phyloP scores from a whole-genome alignment of 1,284 basidiomycete genomes.

The Grifola frondosa region DNA sequence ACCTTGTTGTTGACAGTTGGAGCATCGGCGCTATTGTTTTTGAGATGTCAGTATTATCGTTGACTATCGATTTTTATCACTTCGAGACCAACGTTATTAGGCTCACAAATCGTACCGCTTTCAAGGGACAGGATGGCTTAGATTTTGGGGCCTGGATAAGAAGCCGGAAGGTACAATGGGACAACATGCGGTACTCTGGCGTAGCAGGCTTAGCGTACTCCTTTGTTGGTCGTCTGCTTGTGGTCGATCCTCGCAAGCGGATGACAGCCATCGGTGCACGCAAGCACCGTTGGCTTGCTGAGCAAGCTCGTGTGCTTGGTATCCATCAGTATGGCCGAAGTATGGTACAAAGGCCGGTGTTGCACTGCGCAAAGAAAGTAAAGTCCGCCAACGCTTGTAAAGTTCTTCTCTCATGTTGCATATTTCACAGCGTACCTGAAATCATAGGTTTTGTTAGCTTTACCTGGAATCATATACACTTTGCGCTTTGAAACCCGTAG shows the following conservation, averaged over 20 bases:
- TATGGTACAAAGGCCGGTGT: too few species aligned
- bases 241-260: slow-evolving; percentile 51
- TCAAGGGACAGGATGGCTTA: slow-evolving; percentile 58
- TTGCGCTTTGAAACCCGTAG: too few species aligned
- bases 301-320: too few species aligned
- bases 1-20: slow-evolving; percentile 88
- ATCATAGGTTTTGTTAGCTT: too few species aligned
- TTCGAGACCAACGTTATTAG: slow-evolving; percentile 33
- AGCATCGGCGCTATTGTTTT: slow-evolving; percentile 91
- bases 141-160: slow-evolving; percentile 55
- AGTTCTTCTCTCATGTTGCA: too few species aligned
- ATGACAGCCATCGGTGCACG: slow-evolving; percentile 61
- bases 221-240: slow-evolving; percentile 50
- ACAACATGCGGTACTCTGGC: slow-evolving; percentile 38
- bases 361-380: too few species aligned
- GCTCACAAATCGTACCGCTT: slow-evolving; percentile 69
- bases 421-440: too few species aligned
- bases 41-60: slow-evolving; percentile 60
- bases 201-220: too few species aligned
- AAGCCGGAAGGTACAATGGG: slow-evolving; percentile 62
- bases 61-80: background rate
- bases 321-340: too few species aligned
- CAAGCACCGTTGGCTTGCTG: slow-evolving; percentile 62
- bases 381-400: too few species aligned
- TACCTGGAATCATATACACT: too few species aligned